phyloP scores from a whole-genome alignment of 805 yeast genomes.

The Cyberlindnera saturnus region DNA sequence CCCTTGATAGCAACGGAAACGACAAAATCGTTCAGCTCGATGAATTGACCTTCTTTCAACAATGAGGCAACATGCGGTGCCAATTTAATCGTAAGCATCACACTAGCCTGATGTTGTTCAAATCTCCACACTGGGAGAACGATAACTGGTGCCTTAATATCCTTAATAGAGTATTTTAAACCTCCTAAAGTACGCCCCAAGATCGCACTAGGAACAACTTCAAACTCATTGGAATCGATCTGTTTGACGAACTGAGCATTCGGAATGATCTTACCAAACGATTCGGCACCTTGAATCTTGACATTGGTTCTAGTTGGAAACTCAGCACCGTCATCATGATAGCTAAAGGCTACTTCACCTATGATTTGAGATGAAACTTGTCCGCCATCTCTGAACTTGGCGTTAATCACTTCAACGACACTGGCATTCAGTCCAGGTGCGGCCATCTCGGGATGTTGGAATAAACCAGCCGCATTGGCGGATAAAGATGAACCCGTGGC shows the following conservation, averaged over 20 bases:
- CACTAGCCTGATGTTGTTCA: constrained; percentile 78
- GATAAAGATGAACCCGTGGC: constrained; percentile 35
- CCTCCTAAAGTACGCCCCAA: constrained; percentile 71
- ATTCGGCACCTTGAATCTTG: constrained; percentile 35
- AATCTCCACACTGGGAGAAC: constrained; percentile 87
- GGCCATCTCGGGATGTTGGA: constrained; percentile 46
- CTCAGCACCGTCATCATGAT: constrained; percentile 30
- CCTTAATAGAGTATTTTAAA: constrained; percentile 60
- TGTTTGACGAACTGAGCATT: constrained; percentile 51
- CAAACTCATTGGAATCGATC: constrained; percentile 36
- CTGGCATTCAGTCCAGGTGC: constrained; percentile 72
- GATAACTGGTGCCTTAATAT: constrained; percentile 55
- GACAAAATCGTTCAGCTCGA: constrained; percentile 32
- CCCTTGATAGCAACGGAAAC: constrained; percentile 54
- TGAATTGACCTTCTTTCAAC: constrained; percentile 30
- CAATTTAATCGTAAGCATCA: constrained; percentile 65
- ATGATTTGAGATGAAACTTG: constrained; percentile 54
- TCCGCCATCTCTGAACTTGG: constrained; percentile 63
- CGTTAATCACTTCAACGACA: constrained; percentile 80
- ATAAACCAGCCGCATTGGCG: constrained; percentile 28
- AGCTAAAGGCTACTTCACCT: constrained; percentile 86
- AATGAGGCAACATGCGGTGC: constrained; percentile 37
- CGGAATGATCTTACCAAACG: constrained; percentile 40
- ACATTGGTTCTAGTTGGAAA: constrained; percentile 39
- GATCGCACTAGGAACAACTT: constrained; percentile 43